Conservation (phyloP, 164 flowering plant genomes). For the Cinnamomum chago region DNA sequence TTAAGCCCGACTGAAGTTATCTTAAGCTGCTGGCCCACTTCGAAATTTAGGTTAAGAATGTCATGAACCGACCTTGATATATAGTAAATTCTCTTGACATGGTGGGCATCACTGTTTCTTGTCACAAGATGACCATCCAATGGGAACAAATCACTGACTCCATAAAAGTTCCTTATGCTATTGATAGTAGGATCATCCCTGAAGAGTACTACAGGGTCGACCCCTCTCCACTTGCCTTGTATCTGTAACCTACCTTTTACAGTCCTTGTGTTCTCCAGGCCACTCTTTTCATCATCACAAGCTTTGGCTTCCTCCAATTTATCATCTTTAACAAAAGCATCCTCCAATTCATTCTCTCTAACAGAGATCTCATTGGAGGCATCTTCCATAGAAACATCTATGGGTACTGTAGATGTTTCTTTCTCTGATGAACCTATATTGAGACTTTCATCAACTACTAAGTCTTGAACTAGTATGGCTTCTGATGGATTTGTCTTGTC, state of each 20-base stretch:
- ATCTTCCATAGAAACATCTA: slow-evolving; percentile 26
- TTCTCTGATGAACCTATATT: slow-evolving; percentile 28
- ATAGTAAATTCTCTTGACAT: slow-evolving; percentile 86
- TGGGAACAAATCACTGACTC: slow-evolving; percentile 72
- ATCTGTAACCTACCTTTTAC: slow-evolving; percentile 63
- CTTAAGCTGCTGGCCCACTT: slow-evolving; percentile 85
- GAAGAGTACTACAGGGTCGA: slow-evolving; percentile 89
- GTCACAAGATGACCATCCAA: slow-evolving; percentile 71
- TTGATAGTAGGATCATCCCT: slow-evolving; percentile 50
- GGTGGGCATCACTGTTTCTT: slow-evolving; percentile 64
- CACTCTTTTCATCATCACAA: slow-evolving; percentile 25
- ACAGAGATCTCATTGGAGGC: slow-evolving; percentile 19
- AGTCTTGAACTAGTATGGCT: slow-evolving; percentile 8
- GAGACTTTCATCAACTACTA: slow-evolving; percentile 22
- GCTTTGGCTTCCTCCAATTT: slow-evolving; percentile 27
- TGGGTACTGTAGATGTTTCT: slow-evolving; percentile 17
- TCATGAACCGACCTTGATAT: slow-evolving; percentile 76
- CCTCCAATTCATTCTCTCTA: slow-evolving; percentile 18
- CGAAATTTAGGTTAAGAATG: slow-evolving; percentile 64
- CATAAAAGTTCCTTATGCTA: slow-evolving; percentile 73
- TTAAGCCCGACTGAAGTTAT: slow-evolving; percentile 84
- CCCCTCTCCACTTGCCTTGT: slow-evolving; percentile 91
- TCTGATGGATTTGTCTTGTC: slow-evolving; percentile 15
- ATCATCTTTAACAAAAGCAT: slow-evolving; percentile 18
- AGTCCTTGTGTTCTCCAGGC: slow-evolving; percentile 20